These are phyloP conservation scores for Filobasidium floriforme DNA, from an alignment of 768 basidiomycete genomes.

Conservation along the genomic window DNA sequence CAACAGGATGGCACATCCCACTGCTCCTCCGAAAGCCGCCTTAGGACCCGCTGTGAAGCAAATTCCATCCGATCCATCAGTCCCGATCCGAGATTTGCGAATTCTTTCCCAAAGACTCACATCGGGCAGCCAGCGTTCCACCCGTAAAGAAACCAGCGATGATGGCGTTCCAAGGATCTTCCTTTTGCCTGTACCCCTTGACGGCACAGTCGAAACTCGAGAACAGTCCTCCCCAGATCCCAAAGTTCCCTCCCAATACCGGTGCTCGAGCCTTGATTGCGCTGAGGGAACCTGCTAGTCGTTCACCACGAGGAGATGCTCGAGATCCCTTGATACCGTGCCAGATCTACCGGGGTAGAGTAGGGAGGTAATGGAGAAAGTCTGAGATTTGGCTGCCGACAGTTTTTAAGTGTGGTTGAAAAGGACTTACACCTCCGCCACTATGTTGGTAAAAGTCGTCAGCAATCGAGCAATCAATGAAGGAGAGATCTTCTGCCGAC, in stretches of 20 bases:
- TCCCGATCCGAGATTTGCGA: too few species aligned
- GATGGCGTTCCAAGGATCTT: constrained; percentile 98
- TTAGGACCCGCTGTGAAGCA: constrained; percentile 69
- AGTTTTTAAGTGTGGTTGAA: background rate
- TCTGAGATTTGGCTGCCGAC: too few species aligned
- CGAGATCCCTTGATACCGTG: constrained; percentile 22
- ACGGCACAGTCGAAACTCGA: constrained; percentile 97
- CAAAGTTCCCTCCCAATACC: constrained; percentile 92
- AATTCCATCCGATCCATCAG: background rate
- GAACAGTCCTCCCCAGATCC: constrained; percentile 76
- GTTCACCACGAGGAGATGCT: constrained; percentile 63
- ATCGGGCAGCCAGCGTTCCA: constrained; percentile 85
- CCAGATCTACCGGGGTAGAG: constrained; percentile 15
- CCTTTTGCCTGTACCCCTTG: constrained; percentile 92
- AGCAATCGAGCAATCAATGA: background rate
- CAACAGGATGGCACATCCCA: constrained; percentile 90
- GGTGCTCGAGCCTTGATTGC: constrained; percentile 97
- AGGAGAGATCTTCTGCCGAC: background rate
- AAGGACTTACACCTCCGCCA: constrained; percentile 12
- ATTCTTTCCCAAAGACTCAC: constrained; percentile 54
- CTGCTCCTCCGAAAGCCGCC: constrained; percentile 81
- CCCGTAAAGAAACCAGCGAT: constrained; percentile 98
- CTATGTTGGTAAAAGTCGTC: background rate
- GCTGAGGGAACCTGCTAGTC: constrained; percentile 83
- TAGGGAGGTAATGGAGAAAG: background rate